These are phyloP conservation scores for Malania oleifera DNA, from an alignment of 164 flowering plant genomes.

Conservation along the genomic window DNA sequence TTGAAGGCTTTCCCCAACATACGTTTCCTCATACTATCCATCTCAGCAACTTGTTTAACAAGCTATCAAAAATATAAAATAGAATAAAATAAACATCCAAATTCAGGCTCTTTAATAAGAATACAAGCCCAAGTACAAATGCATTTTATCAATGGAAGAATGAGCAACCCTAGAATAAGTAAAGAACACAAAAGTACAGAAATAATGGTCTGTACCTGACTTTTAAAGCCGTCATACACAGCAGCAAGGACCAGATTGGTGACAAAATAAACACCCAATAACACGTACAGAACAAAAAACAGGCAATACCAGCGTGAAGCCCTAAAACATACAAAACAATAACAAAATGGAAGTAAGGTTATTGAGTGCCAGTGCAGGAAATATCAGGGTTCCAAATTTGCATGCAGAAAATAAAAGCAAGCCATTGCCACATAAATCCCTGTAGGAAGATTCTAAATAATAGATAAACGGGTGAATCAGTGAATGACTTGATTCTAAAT, in stretches of 20 bases:
- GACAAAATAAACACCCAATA: constrained; percentile 91
- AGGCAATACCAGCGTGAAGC: constrained; percentile 78
- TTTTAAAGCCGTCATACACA: constrained; percentile 91
- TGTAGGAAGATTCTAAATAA: too few relatives aligned
- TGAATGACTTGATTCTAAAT: too few relatives aligned
- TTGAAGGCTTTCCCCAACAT: constrained; percentile 68
- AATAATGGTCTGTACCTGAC: constrained; percentile 42
- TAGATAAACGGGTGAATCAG: too few relatives aligned
- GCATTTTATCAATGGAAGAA: not conserved
- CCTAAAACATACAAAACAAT: constrained; percentile 32
- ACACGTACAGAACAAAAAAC: constrained; percentile 71
- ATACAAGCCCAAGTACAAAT: not conserved
- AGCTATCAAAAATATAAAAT: constrained; percentile 45
- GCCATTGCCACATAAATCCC: too few relatives aligned
- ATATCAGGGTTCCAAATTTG: not conserved
- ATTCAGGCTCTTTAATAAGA: not conserved
- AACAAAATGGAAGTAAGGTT: not conserved
- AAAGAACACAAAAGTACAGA: too few relatives aligned
- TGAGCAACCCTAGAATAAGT: too few relatives aligned
- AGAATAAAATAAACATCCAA: constrained; percentile 3
- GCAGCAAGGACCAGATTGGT: constrained; percentile 93
- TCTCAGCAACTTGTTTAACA: constrained; percentile 71
- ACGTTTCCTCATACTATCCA: constrained; percentile 53
- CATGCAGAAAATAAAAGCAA: not conserved
- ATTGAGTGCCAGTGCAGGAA: too few relatives aligned